Evolutionary conservation across 352 stramenopile species (phyloP).

Genomic region (Halophytophthora batemanensis): DNA sequence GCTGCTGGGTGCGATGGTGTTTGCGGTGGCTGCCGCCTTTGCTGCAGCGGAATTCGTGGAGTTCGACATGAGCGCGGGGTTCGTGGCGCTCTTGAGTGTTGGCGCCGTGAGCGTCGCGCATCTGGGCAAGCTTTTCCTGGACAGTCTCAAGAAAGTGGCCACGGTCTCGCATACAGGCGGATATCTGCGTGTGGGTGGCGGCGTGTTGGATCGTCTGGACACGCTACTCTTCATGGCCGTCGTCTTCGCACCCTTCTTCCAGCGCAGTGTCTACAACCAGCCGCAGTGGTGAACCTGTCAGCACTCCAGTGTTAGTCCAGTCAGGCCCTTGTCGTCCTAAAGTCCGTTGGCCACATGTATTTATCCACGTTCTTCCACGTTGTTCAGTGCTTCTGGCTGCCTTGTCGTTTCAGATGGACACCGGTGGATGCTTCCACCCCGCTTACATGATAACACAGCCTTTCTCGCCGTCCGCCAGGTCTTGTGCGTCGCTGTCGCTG

Average conservation of each 20-base stretch:
- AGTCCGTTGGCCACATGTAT: constrained; percentile 18
- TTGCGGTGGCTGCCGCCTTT: constrained; percentile 34
- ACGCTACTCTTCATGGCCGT: constrained; percentile 55
- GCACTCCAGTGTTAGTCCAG: not conserved
- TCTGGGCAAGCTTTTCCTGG: constrained; percentile 53
- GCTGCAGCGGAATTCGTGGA: constrained; percentile 28
- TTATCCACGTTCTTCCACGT: constrained; percentile 11
- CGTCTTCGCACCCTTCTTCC: constrained; percentile 51
- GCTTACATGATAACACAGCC: constrained; percentile 31
- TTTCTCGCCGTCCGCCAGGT: constrained; percentile 26
- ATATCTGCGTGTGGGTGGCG: constrained; percentile 50
- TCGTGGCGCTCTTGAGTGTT: constrained; percentile 29
- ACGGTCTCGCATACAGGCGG: constrained; percentile 38
- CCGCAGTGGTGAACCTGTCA: constrained; percentile 20
- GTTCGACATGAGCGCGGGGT: constrained; percentile 29
- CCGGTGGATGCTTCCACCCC: not conserved
- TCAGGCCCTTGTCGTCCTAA: constrained; percentile 1
- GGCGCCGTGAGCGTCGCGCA: constrained; percentile 41
- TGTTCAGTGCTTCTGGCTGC: not conserved
- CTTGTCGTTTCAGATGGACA: not conserved
- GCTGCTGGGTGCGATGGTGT: constrained; percentile 39
- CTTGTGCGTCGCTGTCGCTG: constrained; percentile 19
- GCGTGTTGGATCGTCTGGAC: constrained; percentile 56
- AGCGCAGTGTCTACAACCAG: constrained; percentile 32
- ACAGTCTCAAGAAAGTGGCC: constrained; percentile 63